phyloP scores from a whole-genome alignment of 352 stramenopile genomes.

The Pythium dissotocum region DNA sequence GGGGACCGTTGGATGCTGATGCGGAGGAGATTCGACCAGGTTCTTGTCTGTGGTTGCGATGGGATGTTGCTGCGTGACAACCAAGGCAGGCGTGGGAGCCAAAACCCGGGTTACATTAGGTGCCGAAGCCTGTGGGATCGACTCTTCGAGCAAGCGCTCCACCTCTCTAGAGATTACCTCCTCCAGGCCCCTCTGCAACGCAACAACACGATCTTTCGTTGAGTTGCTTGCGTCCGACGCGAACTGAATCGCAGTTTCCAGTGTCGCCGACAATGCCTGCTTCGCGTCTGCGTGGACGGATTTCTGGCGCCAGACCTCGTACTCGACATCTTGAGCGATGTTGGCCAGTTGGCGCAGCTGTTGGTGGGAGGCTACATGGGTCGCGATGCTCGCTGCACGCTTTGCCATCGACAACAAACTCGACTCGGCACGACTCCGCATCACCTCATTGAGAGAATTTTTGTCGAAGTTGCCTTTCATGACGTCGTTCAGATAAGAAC shows the following conservation, averaged over 20 bases:
- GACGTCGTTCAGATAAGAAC: background rate
- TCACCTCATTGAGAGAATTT: background rate
- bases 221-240: conserved; percentile 1
- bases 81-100: background rate
- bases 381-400: background rate
- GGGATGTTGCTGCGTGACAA: background rate
- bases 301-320: conserved; percentile 6
- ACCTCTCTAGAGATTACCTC: conserved; percentile 2
- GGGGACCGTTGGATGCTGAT: background rate
- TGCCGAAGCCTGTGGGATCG: background rate
- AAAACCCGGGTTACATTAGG: background rate
- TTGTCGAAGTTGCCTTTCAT: background rate
- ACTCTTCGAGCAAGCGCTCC: background rate
- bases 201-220: conserved; percentile 3
- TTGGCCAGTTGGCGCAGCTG: conserved; percentile 6
- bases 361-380: background rate
- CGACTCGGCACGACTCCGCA: background rate
- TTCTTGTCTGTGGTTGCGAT: background rate
- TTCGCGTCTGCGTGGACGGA: conserved; percentile 1
- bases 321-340: conserved; percentile 5
- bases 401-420: background rate
- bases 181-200: conserved; percentile 1
- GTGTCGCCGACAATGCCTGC: background rate
- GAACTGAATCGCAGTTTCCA: background rate
- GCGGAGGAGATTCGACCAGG: background rate